Percentiles rank a stretch among this genome's conserved stretches.
phyloP scores from a whole-genome alignment of 1,139 yeast genomes.

The Magnusiomyces suaveolens region DNA sequence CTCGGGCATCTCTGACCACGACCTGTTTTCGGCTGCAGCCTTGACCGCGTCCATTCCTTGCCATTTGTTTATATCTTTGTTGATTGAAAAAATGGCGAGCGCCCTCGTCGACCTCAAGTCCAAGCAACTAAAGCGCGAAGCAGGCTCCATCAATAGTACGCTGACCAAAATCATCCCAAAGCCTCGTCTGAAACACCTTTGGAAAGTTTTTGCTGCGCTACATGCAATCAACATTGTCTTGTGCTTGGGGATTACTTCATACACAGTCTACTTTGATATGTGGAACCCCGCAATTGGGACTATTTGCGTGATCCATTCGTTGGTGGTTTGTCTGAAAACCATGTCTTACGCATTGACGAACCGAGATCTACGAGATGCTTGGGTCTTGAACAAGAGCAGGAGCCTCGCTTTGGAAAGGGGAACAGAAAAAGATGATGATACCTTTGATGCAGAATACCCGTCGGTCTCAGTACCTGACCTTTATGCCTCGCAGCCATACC shows the following conservation, averaged over 20 bases:
- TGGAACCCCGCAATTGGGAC: conserved; percentile 39
- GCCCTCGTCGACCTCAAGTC: not conserved
- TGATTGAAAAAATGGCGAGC: conserved; percentile 30
- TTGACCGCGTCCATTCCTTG: conserved; percentile 30
- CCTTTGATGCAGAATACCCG: conserved; percentile 6
- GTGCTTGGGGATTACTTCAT: conserved; percentile 29
- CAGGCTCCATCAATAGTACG: not conserved
- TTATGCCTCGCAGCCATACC: conserved; percentile 32
- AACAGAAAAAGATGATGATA: not conserved
- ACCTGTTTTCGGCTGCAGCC: conserved; percentile 22
- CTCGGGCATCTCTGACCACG: conserved; percentile 28
- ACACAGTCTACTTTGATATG: conserved; percentile 30
- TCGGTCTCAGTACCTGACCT: conserved; percentile 27
- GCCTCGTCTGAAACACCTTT: conserved; percentile 22
- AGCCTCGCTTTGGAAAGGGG: conserved; percentile 1
- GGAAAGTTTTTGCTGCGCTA: conserved; percentile 29
- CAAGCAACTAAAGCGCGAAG: not conserved
- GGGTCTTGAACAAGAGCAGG: conserved; percentile 18
- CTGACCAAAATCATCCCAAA: not conserved
- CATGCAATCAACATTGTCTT: conserved; percentile 31
- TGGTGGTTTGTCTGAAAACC: conserved; percentile 35
- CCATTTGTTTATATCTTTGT: conserved; percentile 32
- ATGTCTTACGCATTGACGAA: conserved; percentile 39
- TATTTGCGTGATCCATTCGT: conserved; percentile 34
- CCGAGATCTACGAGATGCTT: conserved; percentile 35